These are phyloP conservation scores for Pichia heedii DNA, from an alignment of 805 yeast species.

Conservation along the genomic window DNA sequence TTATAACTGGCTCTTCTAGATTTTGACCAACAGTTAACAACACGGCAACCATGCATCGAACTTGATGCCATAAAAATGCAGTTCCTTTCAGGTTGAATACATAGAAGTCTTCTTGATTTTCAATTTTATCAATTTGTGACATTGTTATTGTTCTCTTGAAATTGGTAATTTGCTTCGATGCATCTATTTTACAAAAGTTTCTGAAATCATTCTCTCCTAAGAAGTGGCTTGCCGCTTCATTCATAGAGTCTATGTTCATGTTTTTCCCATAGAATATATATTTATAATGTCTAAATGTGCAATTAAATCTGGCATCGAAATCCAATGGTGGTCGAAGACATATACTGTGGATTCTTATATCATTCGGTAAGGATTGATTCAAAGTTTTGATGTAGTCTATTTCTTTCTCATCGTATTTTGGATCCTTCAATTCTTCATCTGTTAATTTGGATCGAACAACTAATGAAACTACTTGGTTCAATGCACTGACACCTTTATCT, in stretches of 20 bases:
- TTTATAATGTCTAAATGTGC: conserved; percentile 76
- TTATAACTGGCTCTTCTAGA: conserved; percentile 51
- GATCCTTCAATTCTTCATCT: conserved; percentile 50
- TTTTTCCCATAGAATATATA: conserved; percentile 57
- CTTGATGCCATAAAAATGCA: conserved; percentile 97
- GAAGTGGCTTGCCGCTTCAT: conserved; percentile 50
- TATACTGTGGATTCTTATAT: conserved; percentile 73
- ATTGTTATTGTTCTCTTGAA: conserved; percentile 54
- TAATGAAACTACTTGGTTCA: conserved; percentile 87
- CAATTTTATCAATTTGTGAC: conserved; percentile 16
- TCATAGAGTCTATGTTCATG: conserved; percentile 61
- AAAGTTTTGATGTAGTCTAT: conserved; percentile 67
- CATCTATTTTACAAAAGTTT: conserved; percentile 91
- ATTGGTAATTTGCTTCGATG: conserved; percentile 83
- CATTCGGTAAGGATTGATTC: conserved; percentile 71
- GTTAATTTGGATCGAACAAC: conserved; percentile 61
- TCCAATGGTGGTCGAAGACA: conserved; percentile 73
- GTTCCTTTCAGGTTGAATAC: conserved; percentile 75
- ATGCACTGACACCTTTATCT: conserved; percentile 93
- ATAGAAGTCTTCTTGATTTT: conserved; percentile 33
- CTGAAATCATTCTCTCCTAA: conserved; percentile 84
- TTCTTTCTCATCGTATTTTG: conserved; percentile 54
- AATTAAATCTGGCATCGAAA: conserved; percentile 91
- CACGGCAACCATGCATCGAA: conserved; percentile 87
- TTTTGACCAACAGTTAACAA: conserved; percentile 74